Evolutionary conservation across 2,329 filamentous ascomycete species (phyloP), one percentile per base, ranked within the genome.

Genomic region (Epichloe aotearoae): DNA sequence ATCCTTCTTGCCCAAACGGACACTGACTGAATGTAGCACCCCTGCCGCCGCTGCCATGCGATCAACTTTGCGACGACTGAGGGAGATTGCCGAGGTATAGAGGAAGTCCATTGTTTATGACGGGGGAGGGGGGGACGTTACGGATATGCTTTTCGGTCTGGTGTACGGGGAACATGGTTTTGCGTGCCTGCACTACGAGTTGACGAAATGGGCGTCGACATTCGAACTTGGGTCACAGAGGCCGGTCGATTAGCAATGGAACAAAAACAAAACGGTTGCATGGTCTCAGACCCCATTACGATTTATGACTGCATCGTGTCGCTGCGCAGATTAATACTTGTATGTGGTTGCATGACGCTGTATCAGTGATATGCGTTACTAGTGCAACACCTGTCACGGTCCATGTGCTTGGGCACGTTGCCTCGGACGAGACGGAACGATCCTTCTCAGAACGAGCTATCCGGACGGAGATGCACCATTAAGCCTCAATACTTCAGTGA

Each of bases 31-130:
- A 3, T 14, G 2, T 64, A 94, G 88, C 61, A 96, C 90, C 65
- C 87, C 90, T 60, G 90, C 90, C 66, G 90, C 90, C 61, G 89
- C 88, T 66, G 88, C 90, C 66, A 95, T 90, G 75, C 83, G 90
- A 75, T 96, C 90, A 64, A 96, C 90, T 66, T 89, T 96, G 75
- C 87, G 90, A 77, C 86, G 90, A 83, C 81, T 96, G 77, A 86
- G 90, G 72, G 90, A 96, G 78, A 95, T 95, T 77, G 87, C 87
- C 70, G 90, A 95, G 83, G 88, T 94, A 75, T 91, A 87, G 78
- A 71, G 64, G 66, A 58, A 53, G 52, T 55, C 55, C 60, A 59
- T 36, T 44, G 12, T 30, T 46, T 50, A 45, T 37, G 42, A 34
- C 56, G 59, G 56, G 58, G 59, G 56, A 26, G 23, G 57, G 58